Percentiles rank a stretch among this genome's conserved stretches.
phyloP scores from a whole-genome alignment of 2,329 filamentous ascomycete genomes.

The Aureobasidium leucospermi region DNA sequence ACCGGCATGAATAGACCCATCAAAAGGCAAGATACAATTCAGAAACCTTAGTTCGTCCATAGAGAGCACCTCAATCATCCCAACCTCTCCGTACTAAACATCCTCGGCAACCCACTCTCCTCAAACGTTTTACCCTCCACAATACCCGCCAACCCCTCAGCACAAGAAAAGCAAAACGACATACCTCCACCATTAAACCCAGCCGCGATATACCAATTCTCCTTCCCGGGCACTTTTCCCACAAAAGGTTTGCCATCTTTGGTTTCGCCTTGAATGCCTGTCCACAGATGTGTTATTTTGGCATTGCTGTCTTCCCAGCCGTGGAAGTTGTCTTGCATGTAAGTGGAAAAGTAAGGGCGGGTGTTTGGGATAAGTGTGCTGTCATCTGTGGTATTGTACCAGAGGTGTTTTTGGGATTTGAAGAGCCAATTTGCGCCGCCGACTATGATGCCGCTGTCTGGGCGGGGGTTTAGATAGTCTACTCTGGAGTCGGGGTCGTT shows the following conservation, averaged over 20 bases:
- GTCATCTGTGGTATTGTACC: constrained; percentile 53
- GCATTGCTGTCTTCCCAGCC: constrained; percentile 27
- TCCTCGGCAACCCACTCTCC: constrained; percentile 45
- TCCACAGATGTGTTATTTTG: constrained; percentile 30
- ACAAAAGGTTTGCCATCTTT: constrained; percentile 44
- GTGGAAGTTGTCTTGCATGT: constrained; percentile 46
- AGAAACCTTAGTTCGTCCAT: neutral
- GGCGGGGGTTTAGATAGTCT: constrained; percentile 39
- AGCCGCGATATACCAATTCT: constrained; percentile 48
- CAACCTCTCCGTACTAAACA: constrained; percentile 37
- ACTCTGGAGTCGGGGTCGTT: constrained; percentile 30
- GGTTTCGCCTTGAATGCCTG: constrained; percentile 46
- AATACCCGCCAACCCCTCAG: constrained; percentile 51
- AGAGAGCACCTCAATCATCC: neutral
- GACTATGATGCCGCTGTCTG: constrained; percentile 50
- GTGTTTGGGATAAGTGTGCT: constrained; percentile 43
- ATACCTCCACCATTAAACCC: constrained; percentile 56
- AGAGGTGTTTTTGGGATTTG: constrained; percentile 34
- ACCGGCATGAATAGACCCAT: too few relatives aligned
- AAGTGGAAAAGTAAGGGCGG: constrained; percentile 39
- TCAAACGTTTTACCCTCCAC: constrained; percentile 28
- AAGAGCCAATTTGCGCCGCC: constrained; percentile 49
- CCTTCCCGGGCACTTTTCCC: constrained; percentile 33
- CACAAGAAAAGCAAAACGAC: constrained; percentile 38
- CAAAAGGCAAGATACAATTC: too few relatives aligned